phyloP scores from a whole-genome alignment of 371 early-diverging fungal species.

The Syncephalis fuscata region DNA sequence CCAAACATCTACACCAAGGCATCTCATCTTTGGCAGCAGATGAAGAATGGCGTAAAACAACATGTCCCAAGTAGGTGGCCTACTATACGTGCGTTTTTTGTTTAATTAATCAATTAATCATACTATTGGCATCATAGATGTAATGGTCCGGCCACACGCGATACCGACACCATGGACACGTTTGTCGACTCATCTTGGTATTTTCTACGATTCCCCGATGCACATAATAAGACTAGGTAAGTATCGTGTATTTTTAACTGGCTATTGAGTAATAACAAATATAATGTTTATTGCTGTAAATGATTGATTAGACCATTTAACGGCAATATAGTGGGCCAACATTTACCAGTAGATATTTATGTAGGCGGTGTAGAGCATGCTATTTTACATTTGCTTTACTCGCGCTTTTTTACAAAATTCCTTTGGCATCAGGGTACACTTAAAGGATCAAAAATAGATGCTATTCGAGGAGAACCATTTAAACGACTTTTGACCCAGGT shows the following conservation, averaged over 20 bases:
- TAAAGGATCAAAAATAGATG: slow-evolving; percentile 15
- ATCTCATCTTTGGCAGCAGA: slow-evolving; percentile 43
- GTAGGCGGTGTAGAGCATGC: slow-evolving; percentile 93
- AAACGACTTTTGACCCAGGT: slow-evolving; percentile 64
- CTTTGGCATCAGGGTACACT: slow-evolving; percentile 30
- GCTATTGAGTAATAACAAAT: not conserved
- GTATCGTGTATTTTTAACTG: slow-evolving; percentile 1
- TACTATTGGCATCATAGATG: slow-evolving; percentile 22
- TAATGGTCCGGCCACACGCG: slow-evolving; percentile 52
- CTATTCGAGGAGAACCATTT: slow-evolving; percentile 67
- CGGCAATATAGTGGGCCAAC: slow-evolving; percentile 26
- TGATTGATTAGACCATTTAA: slow-evolving; percentile 31
- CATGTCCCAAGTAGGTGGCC: slow-evolving; percentile 52
- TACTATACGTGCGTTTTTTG: not conserved
- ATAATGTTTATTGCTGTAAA: no score
- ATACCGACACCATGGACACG: slow-evolving; percentile 92
- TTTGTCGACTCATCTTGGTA: slow-evolving; percentile 96
- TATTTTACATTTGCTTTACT: slow-evolving; percentile 84
- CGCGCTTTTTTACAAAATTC: slow-evolving; percentile 80
- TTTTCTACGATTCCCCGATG: slow-evolving; percentile 68
- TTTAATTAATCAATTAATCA: not conserved
- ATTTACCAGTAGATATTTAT: slow-evolving; percentile 80
- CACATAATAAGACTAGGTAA: slow-evolving; percentile 37
- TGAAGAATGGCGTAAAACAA: slow-evolving; percentile 41
- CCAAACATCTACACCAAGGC: slow-evolving; percentile 46